Evolutionary conservation across 768 basidiomycete genomes (phyloP), one percentile per base, ranked within the genome.

Genomic region (Auricularia sp.): DNA sequence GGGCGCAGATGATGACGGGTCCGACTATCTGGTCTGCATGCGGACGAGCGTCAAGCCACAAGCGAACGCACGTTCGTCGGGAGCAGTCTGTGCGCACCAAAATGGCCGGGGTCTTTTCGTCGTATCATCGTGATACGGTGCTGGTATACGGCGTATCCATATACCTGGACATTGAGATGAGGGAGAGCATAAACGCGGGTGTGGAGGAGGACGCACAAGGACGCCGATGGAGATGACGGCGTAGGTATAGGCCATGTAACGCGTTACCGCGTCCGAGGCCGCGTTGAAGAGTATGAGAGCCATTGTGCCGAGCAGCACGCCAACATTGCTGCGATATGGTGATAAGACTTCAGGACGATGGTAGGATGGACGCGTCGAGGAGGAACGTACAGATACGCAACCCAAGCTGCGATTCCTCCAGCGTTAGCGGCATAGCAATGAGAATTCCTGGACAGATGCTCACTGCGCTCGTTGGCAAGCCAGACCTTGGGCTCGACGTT

Each of bases 391-490:
- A 98, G 79, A 86, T 96, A 99, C 0, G 94, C 83, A 37, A 98
- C 82, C 90, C 94, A 97, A 1, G 96, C 92, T 93, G 63, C 8
- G 21, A 29, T 29, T 29, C 29, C 29, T 29, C 29, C 29, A 29
- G 29, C 29, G 10, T 10, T 10, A 56, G n/a, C 16, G 54, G 24
- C n/a, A 10, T 56, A 13, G 13, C 29, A 18, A 62, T 14, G 24
- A 42, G 39, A 42, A 42, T 8, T 4, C 8, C 8, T 5, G 8
- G 1, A 14, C 13, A 42, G 2, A n/a, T 7, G 76, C 86, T 66
- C 59, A 94, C 92, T 94, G 72, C 92, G 79, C 75, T 98, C 94
- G 71, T 97, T 97, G 8, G 94, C 94, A 73, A 98, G 96, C 94
- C 95, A 98, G 61, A 98, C 94, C 71, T 98, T 98, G 24, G 86